phyloP scores from a whole-genome alignment of 768 basidiomycete genomes.

The Tricholoma sp. region DNA sequence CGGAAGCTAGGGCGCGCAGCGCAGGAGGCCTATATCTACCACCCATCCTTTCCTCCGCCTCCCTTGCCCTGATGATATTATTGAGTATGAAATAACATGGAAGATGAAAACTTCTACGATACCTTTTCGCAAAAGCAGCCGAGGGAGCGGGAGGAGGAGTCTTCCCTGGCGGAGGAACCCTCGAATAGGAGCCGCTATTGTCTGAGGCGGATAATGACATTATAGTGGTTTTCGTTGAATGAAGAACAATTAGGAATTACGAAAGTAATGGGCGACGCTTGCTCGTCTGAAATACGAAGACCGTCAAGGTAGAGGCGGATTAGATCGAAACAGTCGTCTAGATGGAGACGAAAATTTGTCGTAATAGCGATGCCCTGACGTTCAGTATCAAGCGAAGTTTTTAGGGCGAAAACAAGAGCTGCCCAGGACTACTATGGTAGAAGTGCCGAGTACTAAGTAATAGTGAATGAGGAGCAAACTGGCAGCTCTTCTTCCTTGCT shows the following conservation, averaged over 20 bases:
- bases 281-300: conserved; percentile 25
- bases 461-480: conserved; percentile 37
- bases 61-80: conserved; percentile 59
- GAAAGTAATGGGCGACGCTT: conserved; percentile 31
- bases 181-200: conserved; percentile 76
- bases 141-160: conserved; percentile 89
- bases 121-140: conserved; percentile 88
- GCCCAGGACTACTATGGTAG: conserved; percentile 53
- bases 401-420: conserved; percentile 30
- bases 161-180: conserved; percentile 76
- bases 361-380: conserved; percentile 15
- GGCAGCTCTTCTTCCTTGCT: conserved; percentile 26
- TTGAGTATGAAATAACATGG: conserved; percentile 13
- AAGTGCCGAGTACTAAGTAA: conserved; percentile 49
- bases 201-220: conserved; percentile 89
- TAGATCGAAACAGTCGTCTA: conserved; percentile 25
- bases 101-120: conserved; percentile 15
- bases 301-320: conserved; percentile 23
- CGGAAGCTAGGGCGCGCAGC: conserved; percentile 64
- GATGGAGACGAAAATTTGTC: conserved; percentile 15
- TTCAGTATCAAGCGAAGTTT: conserved; percentile 17
- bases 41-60: conserved; percentile 68
- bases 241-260: conserved; percentile 82
- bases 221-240: conserved; percentile 54
- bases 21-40: conserved; percentile 78